phyloP scores from a whole-genome alignment of 192 early-diverging fungal species.

The Backusella macrospora region DNA sequence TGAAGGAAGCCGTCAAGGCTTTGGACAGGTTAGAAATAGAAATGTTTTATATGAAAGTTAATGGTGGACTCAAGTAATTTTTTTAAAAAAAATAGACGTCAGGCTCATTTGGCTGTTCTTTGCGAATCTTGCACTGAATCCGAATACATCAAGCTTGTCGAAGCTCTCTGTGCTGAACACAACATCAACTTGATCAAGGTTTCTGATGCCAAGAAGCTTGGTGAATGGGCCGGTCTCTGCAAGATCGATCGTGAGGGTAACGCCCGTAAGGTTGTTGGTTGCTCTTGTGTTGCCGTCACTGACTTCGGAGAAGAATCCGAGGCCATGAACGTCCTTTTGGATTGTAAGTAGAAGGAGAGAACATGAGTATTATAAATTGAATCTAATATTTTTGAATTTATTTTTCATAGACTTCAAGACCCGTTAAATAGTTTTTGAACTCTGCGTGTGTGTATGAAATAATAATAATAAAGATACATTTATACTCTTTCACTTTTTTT shows the following conservation, averaged over 20 bases:
- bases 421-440: constrained; percentile 24
- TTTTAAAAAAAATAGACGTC: constrained; percentile 36
- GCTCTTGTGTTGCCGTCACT: constrained; percentile 94
- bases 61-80: not conserved
- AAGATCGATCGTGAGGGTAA: constrained; percentile 99
- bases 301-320: constrained; percentile 98
- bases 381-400: constrained; percentile 1
- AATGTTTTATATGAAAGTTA: not conserved
- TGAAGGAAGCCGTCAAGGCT: constrained; percentile 96
- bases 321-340: constrained; percentile 95
- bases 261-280: constrained; percentile 96
- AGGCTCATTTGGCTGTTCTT: constrained; percentile 96
- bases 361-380: not conserved
- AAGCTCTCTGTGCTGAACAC: constrained; percentile 98
- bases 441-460: not conserved
- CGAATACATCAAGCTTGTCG: constrained; percentile 94
- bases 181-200: constrained; percentile 99
- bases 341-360: constrained; percentile 38
- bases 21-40: constrained; percentile 76
- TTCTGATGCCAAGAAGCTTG: constrained; percentile 96
- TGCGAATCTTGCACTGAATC: constrained; percentile 95
- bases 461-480: not conserved
- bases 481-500: not conserved
- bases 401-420: constrained; percentile 41
- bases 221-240: constrained; percentile 99